phyloP scores from a whole-genome alignment of 2,329 filamentous ascomycete genomes.

The Fusarium udum region DNA sequence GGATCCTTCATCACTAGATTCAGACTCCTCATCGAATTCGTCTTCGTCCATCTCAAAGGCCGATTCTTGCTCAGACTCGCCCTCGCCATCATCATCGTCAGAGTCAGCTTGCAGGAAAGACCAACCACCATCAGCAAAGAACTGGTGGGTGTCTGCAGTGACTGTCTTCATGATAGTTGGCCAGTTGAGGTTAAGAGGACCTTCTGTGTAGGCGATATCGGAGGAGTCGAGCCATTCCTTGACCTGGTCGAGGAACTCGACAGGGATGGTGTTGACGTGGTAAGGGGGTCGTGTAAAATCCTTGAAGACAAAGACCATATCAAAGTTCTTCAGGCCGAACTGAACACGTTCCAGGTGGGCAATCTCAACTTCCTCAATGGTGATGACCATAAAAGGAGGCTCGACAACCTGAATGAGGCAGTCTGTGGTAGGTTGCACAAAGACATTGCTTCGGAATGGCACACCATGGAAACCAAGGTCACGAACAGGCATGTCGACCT shows the following conservation, averaged over 20 bases:
- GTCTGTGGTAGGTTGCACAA: constrained; percentile 95
- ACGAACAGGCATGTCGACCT: constrained; percentile 95
- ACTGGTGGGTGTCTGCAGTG: constrained; percentile 89
- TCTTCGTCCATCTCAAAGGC: constrained; percentile 91
- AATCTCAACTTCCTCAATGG: constrained; percentile 93
- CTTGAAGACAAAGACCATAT: constrained; percentile 98
- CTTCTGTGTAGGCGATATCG: constrained; percentile 93
- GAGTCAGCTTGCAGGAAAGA: constrained; percentile 88
- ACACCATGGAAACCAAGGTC: constrained; percentile 98
- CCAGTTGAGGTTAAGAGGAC: constrained; percentile 98
- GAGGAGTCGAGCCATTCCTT: constrained; percentile 98
- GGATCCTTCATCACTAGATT: constrained; percentile 81
- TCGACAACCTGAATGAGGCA: constrained; percentile 97
- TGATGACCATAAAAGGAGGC: constrained; percentile 95
- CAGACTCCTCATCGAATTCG: constrained; percentile 84
- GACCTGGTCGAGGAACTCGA: constrained; percentile 92
- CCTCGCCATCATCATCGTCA: constrained; percentile 80
- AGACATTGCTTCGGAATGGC: constrained; percentile 92
- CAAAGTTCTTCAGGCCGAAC: constrained; percentile 98
- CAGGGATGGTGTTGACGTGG: constrained; percentile 97
- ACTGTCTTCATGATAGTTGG: constrained; percentile 99
- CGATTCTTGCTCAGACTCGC: constrained; percentile 87
- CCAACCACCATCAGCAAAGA: constrained; percentile 97
- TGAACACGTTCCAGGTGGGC: constrained; percentile 95
- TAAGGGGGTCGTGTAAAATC: constrained; percentile 91